phyloP scores from a whole-genome alignment of 495 filamentous ascomycete genomes.

The Cladorrhinum samala region DNA sequence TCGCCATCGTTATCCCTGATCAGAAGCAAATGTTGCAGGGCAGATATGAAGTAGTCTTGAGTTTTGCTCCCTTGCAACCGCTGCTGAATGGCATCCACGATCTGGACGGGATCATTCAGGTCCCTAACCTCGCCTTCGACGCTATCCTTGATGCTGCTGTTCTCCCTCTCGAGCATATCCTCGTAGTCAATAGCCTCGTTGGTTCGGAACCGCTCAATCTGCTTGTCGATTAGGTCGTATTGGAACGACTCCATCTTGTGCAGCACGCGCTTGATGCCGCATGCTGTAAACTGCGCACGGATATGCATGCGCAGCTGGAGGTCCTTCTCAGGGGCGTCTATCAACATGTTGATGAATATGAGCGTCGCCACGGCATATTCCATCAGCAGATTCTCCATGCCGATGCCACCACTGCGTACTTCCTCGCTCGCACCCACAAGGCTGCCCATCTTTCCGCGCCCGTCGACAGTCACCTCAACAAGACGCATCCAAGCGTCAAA shows the following conservation, averaged over 20 bases:
- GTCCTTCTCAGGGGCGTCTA: constrained; percentile 84
- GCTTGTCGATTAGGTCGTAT: constrained; percentile 97
- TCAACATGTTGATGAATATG: constrained; percentile 93
- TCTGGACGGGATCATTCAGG: constrained; percentile 86
- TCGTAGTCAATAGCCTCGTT: constrained; percentile 98
- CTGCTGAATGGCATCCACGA: constrained; percentile 87
- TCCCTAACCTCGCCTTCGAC: constrained; percentile 90
- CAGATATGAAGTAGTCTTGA: constrained; percentile 93
- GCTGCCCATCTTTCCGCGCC: constrained; percentile 96
- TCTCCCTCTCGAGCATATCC: constrained; percentile 88
- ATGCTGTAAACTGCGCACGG: constrained; percentile 90
- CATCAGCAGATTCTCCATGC: constrained; percentile 98
- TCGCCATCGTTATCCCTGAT: constrained; percentile 91
- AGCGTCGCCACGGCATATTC: constrained; percentile 96
- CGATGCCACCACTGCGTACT: constrained; percentile 92
- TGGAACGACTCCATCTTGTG: constrained; percentile 98
- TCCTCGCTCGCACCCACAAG: constrained; percentile 96
- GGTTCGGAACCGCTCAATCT: constrained; percentile 85
- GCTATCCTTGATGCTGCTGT: constrained; percentile 80
- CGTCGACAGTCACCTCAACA: constrained; percentile 95
- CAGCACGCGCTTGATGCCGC: constrained; percentile 90
- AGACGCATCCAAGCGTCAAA: constrained; percentile 99
- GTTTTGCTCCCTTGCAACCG: constrained; percentile 77
- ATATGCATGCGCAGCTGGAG: constrained; percentile 90
- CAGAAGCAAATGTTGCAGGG: constrained; percentile 89